These are phyloP conservation scores for Batkoa obscura DNA, from an alignment of 371 early-diverging fungal genomes.

Conservation along the genomic window DNA sequence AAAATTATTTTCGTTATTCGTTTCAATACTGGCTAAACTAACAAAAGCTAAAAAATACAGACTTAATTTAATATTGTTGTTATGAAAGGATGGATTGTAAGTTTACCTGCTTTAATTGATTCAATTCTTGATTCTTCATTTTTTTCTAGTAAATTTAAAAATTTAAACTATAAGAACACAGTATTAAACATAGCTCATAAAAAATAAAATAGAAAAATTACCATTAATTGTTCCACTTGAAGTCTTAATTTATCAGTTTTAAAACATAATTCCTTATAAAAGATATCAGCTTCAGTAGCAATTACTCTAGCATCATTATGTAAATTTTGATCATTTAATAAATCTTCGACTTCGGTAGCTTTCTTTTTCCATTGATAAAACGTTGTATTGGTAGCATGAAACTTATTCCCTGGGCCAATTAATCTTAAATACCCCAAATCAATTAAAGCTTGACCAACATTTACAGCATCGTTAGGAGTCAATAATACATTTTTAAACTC, in stretches of 20 bases:
- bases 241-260: neutral
- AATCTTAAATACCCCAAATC: neutral
- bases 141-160: neutral
- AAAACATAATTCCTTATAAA: neutral
- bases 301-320: neutral
- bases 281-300: neutral
- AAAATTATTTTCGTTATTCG: neutral
- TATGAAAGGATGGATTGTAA: too few species aligned
- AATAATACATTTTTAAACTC: too few species aligned
- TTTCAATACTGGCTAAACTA: neutral
- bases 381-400: neutral
- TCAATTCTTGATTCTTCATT: slow-evolving; percentile 1
- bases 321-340: neutral
- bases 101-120: slow-evolving; percentile 2
- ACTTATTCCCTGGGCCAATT: neutral
- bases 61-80: neutral
- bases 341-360: too few species aligned
- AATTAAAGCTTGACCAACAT: neutral
- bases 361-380: neutral
- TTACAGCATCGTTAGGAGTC: neutral
- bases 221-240: neutral
- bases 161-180: neutral
- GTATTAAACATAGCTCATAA: neutral
- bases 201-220: neutral
- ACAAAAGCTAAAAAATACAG: neutral